Evolutionary conservation across 148 eudicot species (phyloP), one percentile per base, ranked within the genome.

Genomic region (Oxyria digyna): DNA sequence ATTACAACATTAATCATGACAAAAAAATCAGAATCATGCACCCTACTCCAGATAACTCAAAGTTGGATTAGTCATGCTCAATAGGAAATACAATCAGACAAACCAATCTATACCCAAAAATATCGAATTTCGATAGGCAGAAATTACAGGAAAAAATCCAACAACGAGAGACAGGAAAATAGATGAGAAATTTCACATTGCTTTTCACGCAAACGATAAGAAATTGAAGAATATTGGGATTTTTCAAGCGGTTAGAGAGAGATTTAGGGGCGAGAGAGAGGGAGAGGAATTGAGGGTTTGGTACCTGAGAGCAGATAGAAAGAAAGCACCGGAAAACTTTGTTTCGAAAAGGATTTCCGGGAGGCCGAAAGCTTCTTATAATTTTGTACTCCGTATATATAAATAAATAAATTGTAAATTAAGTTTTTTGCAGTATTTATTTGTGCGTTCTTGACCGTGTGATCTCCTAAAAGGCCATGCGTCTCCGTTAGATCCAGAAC

Each of bases 241-340:
- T 6, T 17, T 6, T 59, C 65, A 12, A 59, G 65, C 35, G 6
- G 27, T 31, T 31, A 59, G 8, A 66, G 6, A 18, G 38, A 59
- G 35, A 57, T 13, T 26, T 35, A 9, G 20, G 35, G 38, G 24
- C 38, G 38, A 35, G 38, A 6, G 35, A 59, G 64, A 59, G 17
- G 6, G 27, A 65, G 69, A n/a, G 42, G 41, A 35, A 29, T 24
- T 14, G 45, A 35, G 35, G 63, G 67, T 75, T 69, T 54, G 71
- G 82, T 76, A 79, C 79, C 77, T 76, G 69, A 69, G 43, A 66
- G 69, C 45, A 66, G 69, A 66, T 66, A 66, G 69, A 66, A 75
- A 79, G 78, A 72, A 69, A 69, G 67, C 74, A 71, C 67, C 63
- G 73, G 68, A 41, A 66, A 66, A 66, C 18, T 54, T 35, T 38